Percentiles rank a stretch among this genome's conserved stretches.
These are phyloP conservation scores for Poa pratensis DNA, from an alignment of 176 grass and related monocot genomes.

Conservation along the genomic window DNA sequence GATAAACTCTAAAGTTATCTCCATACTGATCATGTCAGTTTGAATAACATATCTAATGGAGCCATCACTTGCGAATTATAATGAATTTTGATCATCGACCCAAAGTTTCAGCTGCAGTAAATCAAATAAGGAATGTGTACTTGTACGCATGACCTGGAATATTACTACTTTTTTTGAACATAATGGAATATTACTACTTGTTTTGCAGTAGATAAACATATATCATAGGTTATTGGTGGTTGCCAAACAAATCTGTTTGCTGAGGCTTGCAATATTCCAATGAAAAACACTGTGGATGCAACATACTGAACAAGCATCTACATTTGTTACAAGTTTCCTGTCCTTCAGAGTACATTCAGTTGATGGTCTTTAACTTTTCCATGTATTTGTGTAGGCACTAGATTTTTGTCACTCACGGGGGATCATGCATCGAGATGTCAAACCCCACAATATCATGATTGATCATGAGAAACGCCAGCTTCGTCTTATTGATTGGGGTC, in stretches of 20 bases:
- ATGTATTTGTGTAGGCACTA: conserved; percentile 88
- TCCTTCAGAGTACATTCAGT: conserved; percentile 35
- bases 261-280: conserved; percentile 21
- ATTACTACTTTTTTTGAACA: not conserved
- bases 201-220: conserved; percentile 6
- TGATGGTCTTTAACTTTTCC: conserved; percentile 61
- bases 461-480: conserved; percentile 87
- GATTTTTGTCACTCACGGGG: conserved; percentile 94
- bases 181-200: not conserved
- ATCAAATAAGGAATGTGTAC: not conserved
- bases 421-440: conserved; percentile 98
- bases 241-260: not conserved
- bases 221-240: not conserved
- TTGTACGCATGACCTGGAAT: not conserved
- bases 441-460: conserved; percentile 98
- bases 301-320: not conserved
- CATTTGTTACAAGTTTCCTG: not conserved
- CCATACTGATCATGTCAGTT: not conserved
- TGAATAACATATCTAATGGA: not conserved
- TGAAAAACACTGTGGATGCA: not conserved
- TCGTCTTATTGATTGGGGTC: conserved; percentile 96
- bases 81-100: not conserved
- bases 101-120: not conserved
- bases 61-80: conserved; percentile 22
- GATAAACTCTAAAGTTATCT: not conserved